A percentile compares a stretch with the other conserved stretches of the same genome.
These are phyloP conservation scores for Fusarium odoratissimum DNA, from an alignment of 2,329 filamentous ascomycete species.

Conservation along the genomic window DNA sequence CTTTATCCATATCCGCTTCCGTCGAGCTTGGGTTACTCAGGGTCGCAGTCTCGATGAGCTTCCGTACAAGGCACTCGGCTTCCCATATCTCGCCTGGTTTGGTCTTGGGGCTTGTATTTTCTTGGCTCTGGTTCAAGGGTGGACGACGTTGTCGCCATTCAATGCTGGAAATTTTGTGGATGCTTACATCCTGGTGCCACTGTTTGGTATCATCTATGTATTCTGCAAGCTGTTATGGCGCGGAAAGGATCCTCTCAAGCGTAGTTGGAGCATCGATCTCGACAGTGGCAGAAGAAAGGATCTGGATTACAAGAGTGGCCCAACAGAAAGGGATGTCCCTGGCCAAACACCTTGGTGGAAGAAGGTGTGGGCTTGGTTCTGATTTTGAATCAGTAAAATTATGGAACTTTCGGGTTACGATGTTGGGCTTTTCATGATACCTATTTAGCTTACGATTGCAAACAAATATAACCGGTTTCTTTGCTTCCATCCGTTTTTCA, in stretches of 20 bases:
- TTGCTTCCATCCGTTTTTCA: not conserved
- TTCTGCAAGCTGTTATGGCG: conserved; percentile 65
- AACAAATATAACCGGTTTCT: not conserved
- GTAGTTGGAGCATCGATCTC: conserved; percentile 65
- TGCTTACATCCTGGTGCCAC: conserved; percentile 70
- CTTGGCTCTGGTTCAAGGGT: conserved; percentile 70
- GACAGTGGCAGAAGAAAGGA: conserved; percentile 66
- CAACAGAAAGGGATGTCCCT: conserved; percentile 48
- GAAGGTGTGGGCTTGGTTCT: conserved; percentile 57
- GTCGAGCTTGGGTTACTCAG: conserved; percentile 70
- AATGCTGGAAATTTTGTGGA: conserved; percentile 70
- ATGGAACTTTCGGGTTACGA: not conserved
- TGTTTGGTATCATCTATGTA: conserved; percentile 69
- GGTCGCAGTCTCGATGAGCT: conserved; percentile 65
- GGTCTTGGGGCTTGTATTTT: conserved; percentile 69
- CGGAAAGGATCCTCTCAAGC: conserved; percentile 62
- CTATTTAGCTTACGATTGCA: not conserved
- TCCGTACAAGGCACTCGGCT: conserved; percentile 66
- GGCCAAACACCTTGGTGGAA: conserved; percentile 56
- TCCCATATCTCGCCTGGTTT: conserved; percentile 70
- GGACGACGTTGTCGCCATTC: conserved; percentile 69
- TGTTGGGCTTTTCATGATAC: not conserved
- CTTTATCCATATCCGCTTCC: conserved; percentile 78
- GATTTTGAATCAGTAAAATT: conserved; percentile 8
- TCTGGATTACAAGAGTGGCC: conserved; percentile 57